phyloP scores from a whole-genome alignment of 352 stramenopile genomes.

The Phytophthora pinifolia region DNA sequence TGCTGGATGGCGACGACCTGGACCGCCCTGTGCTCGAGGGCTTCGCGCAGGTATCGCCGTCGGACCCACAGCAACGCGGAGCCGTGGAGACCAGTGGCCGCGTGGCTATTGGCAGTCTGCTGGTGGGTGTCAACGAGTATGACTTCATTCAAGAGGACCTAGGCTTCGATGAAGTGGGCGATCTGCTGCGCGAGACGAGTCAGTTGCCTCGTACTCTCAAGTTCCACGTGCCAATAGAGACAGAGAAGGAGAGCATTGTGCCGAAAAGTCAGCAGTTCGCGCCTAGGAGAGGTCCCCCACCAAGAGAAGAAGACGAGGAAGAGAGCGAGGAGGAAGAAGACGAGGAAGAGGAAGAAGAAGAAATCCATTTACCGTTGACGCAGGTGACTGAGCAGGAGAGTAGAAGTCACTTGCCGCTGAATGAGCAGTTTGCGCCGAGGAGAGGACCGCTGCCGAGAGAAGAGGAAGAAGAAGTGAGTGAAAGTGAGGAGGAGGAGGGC shows the following conservation, averaged over 20 bases:
- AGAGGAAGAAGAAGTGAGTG: conserved; percentile 8
- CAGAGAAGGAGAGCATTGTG: conserved; percentile 12
- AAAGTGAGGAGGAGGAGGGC: conserved; percentile 3
- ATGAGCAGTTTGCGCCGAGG: conserved; percentile 23
- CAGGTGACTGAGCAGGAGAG: conserved; percentile 11
- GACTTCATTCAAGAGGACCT: conserved; percentile 43
- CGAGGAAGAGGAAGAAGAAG: background rate
- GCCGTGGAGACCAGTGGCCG: conserved; percentile 48
- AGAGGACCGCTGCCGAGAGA: conserved; percentile 21
- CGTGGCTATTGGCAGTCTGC: conserved; percentile 43
- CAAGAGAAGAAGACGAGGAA: conserved; percentile 1
- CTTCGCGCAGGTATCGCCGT: conserved; percentile 40
- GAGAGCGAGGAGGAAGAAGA: conserved; percentile 5
- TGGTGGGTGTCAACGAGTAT: conserved; percentile 64
- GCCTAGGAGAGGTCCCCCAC: conserved; percentile 2
- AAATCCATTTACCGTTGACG: conserved; percentile 28
- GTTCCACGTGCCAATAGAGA: conserved; percentile 42
- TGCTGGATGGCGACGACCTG: conserved; percentile 50
- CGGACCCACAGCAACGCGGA: conserved; percentile 31
- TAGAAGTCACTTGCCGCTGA: conserved; percentile 20
- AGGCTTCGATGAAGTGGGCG: conserved; percentile 42
- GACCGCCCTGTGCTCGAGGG: conserved; percentile 50
- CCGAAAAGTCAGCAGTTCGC: conserved; percentile 8
- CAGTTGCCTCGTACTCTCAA: conserved; percentile 37
- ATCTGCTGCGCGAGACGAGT: conserved; percentile 52